Evolutionary conservation across 805 yeast species (phyloP), one percentile per base, ranked within the genome.

Genomic region (Cyberlindnera mississippiensis): DNA sequence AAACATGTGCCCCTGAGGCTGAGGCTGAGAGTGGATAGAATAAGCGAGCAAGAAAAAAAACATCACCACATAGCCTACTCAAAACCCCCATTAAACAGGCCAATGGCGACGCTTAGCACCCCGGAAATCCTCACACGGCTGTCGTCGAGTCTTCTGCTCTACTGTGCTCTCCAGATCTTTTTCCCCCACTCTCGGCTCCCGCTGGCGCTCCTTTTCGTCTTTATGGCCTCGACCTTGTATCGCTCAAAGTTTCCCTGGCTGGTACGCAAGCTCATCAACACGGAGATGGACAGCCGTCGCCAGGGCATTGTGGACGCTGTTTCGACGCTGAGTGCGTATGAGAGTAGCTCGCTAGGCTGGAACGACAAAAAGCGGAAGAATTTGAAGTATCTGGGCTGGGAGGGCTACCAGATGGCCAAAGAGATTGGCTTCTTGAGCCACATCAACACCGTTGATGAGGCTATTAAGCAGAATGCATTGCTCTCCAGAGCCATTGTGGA

Each of bases 321-420:
- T 7, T 55, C 57, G n/a, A 72, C 79, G 11, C 58, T 80, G n/a
- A 62, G 70, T 28, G 55, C 62, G 8, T 80, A 80, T 49, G 50
- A 65, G 3, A 29, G 44, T 2, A 63, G 69, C 33, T 63, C 73
- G 5, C 61, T 64, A 30, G 57, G 57, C 3, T 62, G 72, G 69
- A 78, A 75, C 46, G 73, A 72, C 36, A 58, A 71, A 36, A 65
- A 75, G 38, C 59, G 71, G 22, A 58, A 62, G 16, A 55, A 72
- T 29, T 71, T 67, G 57, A 71, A 69, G 46, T 51, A 68, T 49
- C 65, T 82, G 73, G 56, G 73, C 4, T 68, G 74, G 68, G 63
- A 74, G 40, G 87, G 81, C 48, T 85, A 80, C 53, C 62, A 68
- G 12, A 57, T 77, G 26, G 78, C 79, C 18, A 67, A 65, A 10